Conservation (phyloP, 2,329 filamentous ascomycete genomes). For the Ophiostoma novo-ulmi region DNA sequence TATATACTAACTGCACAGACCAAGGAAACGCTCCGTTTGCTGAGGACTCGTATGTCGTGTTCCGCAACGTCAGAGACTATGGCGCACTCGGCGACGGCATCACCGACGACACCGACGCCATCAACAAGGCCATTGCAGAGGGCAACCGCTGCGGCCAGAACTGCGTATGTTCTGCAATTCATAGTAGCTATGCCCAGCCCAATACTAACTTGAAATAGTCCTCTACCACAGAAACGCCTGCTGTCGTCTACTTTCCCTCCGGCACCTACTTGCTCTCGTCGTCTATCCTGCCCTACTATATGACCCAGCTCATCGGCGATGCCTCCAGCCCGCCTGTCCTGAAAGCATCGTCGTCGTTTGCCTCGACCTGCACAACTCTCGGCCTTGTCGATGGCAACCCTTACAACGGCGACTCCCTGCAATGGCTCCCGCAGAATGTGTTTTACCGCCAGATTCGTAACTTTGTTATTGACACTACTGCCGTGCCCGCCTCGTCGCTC, state of each 20-base stretch:
- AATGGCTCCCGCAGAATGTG: constrained; percentile 45
- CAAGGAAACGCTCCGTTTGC: constrained; percentile 43
- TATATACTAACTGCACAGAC: constrained; percentile 28
- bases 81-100: constrained; percentile 46
- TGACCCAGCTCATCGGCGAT: constrained; percentile 27
- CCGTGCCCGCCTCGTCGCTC: constrained; percentile 43
- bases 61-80: constrained; percentile 46
- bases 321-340: constrained; percentile 24
- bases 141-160: constrained; percentile 26
- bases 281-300: constrained; percentile 26
- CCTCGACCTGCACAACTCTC: not conserved
- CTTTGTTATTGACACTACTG: constrained; percentile 51
- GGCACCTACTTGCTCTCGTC: constrained; percentile 26
- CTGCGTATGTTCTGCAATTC: constrained; percentile 16
- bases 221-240: constrained; percentile 23
- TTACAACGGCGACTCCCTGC: constrained; percentile 21
- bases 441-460: constrained; percentile 55
- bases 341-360: constrained; percentile 19
- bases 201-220: not conserved
- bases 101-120: constrained; percentile 68
- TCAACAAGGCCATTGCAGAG: constrained; percentile 59
- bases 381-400: constrained; percentile 35
- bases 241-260: constrained; percentile 28
- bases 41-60: constrained; percentile 38
- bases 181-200: not conserved